Evolutionary conservation across 768 basidiomycete species (phyloP).

Genomic region (Termitomyces eurrhizus): DNA sequence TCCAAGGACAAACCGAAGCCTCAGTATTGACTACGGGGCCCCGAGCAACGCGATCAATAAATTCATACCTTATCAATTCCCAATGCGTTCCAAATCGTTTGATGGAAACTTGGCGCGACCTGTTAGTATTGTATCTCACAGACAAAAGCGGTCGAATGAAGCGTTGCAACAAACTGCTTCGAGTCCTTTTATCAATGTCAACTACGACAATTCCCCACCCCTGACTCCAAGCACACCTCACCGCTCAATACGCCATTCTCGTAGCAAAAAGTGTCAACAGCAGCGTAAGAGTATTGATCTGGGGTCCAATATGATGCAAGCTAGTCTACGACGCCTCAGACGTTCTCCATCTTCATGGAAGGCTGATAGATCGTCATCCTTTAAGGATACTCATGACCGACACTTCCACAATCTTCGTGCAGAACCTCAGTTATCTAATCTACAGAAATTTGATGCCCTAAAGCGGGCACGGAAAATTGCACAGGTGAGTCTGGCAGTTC

Average conservation of each 20-base stretch:
- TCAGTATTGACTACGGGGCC: neutral
- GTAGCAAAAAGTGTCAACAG: neutral
- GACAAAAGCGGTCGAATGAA: constrained; percentile 1
- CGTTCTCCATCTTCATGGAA: constrained; percentile 13
- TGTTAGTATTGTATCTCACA: neutral
- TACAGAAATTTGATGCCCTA: constrained; percentile 36
- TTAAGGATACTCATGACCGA: constrained; percentile 1
- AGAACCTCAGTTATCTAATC: constrained; percentile 11
- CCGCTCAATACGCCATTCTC: neutral
- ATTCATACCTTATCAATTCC: neutral
- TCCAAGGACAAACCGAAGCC: neutral
- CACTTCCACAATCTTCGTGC: constrained; percentile 8
- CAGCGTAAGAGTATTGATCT: constrained; percentile 13
- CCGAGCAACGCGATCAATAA: neutral
- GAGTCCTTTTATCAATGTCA: constrained; percentile 4
- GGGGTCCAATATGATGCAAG: constrained; percentile 8
- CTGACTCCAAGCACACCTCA: neutral
- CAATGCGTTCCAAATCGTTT: neutral
- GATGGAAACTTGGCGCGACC: neutral
- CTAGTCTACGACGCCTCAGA: constrained; percentile 13
- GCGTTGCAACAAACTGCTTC: constrained; percentile 1
- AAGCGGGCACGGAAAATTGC: constrained; percentile 48
- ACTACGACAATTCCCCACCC: neutral
- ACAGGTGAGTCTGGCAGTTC: constrained; percentile 31
- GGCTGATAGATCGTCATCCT: neutral